These are phyloP conservation scores for Xylaria cubensis DNA, from an alignment of 495 filamentous ascomycete genomes.

Conservation along the genomic window DNA sequence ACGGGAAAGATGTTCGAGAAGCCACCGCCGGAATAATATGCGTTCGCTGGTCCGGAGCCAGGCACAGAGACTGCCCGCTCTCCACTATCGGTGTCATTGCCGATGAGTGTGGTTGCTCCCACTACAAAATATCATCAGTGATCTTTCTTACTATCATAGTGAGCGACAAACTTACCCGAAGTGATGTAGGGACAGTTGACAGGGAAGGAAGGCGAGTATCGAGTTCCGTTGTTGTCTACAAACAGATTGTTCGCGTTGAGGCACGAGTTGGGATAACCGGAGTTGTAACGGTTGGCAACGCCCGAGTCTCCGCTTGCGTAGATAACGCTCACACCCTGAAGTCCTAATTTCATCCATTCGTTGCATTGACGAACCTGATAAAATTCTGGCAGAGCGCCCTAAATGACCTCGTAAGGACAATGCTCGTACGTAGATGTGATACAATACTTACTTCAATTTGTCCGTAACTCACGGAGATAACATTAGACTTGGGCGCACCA, in stretches of 20 bases:
- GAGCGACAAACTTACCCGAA: slow-evolving; percentile 66
- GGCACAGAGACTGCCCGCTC: slow-evolving; percentile 43
- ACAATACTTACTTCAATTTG: slow-evolving; percentile 49
- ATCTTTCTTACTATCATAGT: slow-evolving; percentile 51
- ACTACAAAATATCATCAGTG: slow-evolving; percentile 32
- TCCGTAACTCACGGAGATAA: slow-evolving; percentile 67
- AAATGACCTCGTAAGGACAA: neutral
- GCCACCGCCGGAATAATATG: slow-evolving; percentile 67
- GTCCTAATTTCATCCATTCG: slow-evolving; percentile 68
- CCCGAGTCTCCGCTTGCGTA: slow-evolving; percentile 77
- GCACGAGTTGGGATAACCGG: slow-evolving; percentile 62
- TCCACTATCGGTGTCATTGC: slow-evolving; percentile 45
- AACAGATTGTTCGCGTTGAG: slow-evolving; percentile 41
- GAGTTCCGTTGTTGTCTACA: slow-evolving; percentile 25
- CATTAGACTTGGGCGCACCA: slow-evolving; percentile 62
- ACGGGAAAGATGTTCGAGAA: slow-evolving; percentile 71
- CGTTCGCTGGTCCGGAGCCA: slow-evolving; percentile 52
- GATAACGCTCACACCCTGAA: slow-evolving; percentile 73
- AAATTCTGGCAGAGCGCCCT: slow-evolving; percentile 47
- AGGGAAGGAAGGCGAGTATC: slow-evolving; percentile 73
- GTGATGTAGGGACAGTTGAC: slow-evolving; percentile 77
- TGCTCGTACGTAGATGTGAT: neutral
- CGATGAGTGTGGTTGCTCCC: slow-evolving; percentile 32
- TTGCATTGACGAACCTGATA: slow-evolving; percentile 61
- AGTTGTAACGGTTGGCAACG: slow-evolving; percentile 65